Percentiles rank a stretch among this genome's conserved stretches.
phyloP scores from a whole-genome alignment of 1,284 basidiomycete genomes.

The Trametes sp. region DNA sequence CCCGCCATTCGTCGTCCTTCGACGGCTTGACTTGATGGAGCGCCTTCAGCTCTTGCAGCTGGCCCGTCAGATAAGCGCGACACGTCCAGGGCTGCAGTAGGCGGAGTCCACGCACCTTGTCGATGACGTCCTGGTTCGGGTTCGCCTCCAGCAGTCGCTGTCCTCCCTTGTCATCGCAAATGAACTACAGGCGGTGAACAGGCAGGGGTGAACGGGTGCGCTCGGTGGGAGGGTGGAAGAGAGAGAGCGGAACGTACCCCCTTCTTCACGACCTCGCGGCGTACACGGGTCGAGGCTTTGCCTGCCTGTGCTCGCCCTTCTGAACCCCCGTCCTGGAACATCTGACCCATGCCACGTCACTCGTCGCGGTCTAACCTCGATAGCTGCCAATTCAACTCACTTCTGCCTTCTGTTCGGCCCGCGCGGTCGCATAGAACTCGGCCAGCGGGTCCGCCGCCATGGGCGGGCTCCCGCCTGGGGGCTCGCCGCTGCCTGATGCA shows the following conservation, averaged over 20 bases:
- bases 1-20: constrained; percentile 69
- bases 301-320: constrained; percentile 6
- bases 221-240: not conserved
- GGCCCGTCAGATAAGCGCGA: not conserved
- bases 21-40: constrained; percentile 64
- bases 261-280: constrained; percentile 24
- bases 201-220: not conserved
- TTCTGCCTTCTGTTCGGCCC: constrained; percentile 51
- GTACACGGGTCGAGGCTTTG: not conserved
- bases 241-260: constrained; percentile 12
- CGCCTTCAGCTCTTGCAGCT: constrained; percentile 69
- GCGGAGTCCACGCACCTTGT: constrained; percentile 55
- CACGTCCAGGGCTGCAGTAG: not conserved
- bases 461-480: not conserved
- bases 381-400: constrained; percentile 41
- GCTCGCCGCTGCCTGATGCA: not conserved
- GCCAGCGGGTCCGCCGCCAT: constrained; percentile 61
- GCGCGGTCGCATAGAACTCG: constrained; percentile 66
- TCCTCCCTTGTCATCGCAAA: constrained; percentile 60
- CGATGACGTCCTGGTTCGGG: constrained; percentile 71
- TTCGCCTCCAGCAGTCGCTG: constrained; percentile 42
- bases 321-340: constrained; percentile 14
- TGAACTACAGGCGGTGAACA: constrained; percentile 54
- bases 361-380: not conserved
- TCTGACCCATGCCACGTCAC: constrained; percentile 23